Evolutionary conservation across 495 filamentous ascomycete species (phyloP).

Genomic region (Margaritispora aquatica): DNA sequence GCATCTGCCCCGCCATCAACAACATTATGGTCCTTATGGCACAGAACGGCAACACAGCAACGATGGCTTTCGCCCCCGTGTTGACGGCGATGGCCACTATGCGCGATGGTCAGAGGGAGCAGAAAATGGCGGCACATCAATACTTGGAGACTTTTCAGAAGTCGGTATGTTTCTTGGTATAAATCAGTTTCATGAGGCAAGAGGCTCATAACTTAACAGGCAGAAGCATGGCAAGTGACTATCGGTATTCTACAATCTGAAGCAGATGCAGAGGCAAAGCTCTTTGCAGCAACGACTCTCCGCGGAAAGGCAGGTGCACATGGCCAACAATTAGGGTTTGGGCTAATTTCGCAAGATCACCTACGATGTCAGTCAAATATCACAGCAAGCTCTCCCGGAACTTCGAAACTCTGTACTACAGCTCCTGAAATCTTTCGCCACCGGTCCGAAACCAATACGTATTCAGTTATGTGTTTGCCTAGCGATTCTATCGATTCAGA

Average conservation of each 20-base stretch:
- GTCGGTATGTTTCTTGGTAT: constrained; percentile 59
- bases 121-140: constrained; percentile 85
- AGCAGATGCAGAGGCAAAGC: constrained; percentile 72
- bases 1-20: constrained; percentile 21
- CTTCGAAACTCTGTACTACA: constrained; percentile 78
- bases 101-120: constrained; percentile 72
- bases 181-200: constrained; percentile 13
- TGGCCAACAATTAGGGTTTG: background rate
- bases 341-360: constrained; percentile 50
- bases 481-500: constrained; percentile 91
- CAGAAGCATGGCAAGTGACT: constrained; percentile 85
- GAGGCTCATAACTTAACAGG: constrained; percentile 37
- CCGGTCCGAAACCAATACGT: constrained; percentile 84
- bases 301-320: constrained; percentile 83
- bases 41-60: constrained; percentile 39
- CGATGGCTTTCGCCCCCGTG: constrained; percentile 75
- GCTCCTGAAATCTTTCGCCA: constrained; percentile 69
- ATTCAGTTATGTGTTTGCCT: constrained; percentile 94
- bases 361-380: constrained; percentile 81
- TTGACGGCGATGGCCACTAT: constrained; percentile 85
- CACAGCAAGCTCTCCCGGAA: constrained; percentile 60
- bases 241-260: constrained; percentile 76
- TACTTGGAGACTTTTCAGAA: constrained; percentile 97
- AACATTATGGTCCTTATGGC: constrained; percentile 31
- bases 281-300: constrained; percentile 94